Percentiles rank a stretch among this genome's conserved stretches.
Conservation (phyloP, 768 basidiomycete genomes). For the Mycena vitilis region DNA sequence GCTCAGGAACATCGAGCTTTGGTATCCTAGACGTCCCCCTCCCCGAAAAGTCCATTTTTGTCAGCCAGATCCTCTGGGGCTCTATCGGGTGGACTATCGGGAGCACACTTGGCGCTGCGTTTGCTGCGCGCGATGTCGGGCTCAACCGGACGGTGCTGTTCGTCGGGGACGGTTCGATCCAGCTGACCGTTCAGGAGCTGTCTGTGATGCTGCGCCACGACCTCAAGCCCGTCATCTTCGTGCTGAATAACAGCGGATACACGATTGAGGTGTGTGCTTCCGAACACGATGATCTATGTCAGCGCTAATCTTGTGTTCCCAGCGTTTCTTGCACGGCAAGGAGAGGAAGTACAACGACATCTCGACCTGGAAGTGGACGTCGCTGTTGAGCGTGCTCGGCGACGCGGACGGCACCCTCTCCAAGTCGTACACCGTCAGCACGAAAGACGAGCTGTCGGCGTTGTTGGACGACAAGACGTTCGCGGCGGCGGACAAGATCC, state of each 20-base stretch:
- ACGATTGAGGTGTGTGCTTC: constrained; percentile 80
- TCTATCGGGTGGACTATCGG: constrained; percentile 93
- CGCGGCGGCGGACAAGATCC: constrained; percentile 71
- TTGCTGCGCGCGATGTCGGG: constrained; percentile 76
- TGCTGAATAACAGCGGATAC: constrained; percentile 86
- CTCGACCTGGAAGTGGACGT: constrained; percentile 80
- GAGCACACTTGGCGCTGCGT: constrained; percentile 80
- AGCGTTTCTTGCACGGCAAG: constrained; percentile 53
- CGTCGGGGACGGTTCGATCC: constrained; percentile 87
- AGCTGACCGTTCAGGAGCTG: constrained; percentile 85
- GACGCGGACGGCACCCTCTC: constrained; percentile 62
- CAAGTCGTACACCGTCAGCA: constrained; percentile 74
- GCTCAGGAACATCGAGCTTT: constrained; percentile 79
- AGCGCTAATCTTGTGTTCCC: neutral
- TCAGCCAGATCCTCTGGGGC: constrained; percentile 90
- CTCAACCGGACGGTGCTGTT: constrained; percentile 83
- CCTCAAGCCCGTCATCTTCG: constrained; percentile 85
- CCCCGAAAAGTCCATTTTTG: constrained; percentile 72
- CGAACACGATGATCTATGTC: too few relatives aligned
- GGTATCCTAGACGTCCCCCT: constrained; percentile 86
- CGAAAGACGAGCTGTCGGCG: constrained; percentile 71
- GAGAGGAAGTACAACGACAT: constrained; percentile 81
- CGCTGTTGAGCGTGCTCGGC: constrained; percentile 69
- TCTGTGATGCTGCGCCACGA: constrained; percentile 83
- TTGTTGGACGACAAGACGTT: constrained; percentile 77